Evolutionary conservation across 2,329 filamentous ascomycete genomes (phyloP), one percentile per base, ranked within the genome.

Genomic region (Alternaria atra): DNA sequence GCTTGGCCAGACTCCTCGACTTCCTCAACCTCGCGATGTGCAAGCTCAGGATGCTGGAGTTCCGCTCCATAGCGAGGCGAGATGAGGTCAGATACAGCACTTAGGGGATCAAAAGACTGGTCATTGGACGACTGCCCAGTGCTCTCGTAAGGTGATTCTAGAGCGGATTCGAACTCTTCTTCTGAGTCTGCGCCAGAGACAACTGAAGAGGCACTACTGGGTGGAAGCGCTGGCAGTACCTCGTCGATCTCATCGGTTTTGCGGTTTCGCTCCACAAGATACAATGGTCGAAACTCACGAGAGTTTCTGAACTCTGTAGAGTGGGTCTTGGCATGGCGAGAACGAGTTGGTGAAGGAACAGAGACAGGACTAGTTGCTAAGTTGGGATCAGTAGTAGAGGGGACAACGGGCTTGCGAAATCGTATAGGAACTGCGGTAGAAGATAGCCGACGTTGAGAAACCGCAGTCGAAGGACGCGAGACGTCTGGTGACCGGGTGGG

Each of bases 231-330:
- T 6, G 87, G 86, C 2, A 88, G 76, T 4, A 80, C 71, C 42
- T 83, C 78, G 5, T 72, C 70, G 13, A 73, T 55, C 35, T 77
- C 74, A 23, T 69, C 63, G 20, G 72, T 66, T 55, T 79, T 78
- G 23, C 75, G 67, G 44, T 77, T 86, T 30, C 84, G 88, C 76
- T 96, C 91, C 6, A 97, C 87, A 23, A 97, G 88, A 78, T 91
- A 94, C 8, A 97, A 81, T 0, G 94, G 94, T 67, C 91, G 89
- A 71, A 94, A 90, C 73, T 95, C 92, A 17, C 84, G 85, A 65
- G 80, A 86, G 44, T 78, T 79, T 61, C 80, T 83, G 72, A 86
- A 86, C 63, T 87, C 84, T 5, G 80, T 80, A 1, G 85, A 87
- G 53, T 78, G 80, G 1, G 81, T 78, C 35, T 84, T 82, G 46